Evolutionary conservation across 2,329 filamentous ascomycete genomes (phyloP), one percentile per base, ranked within the genome.

Genomic region (Zasmidium citrigriseum): DNA sequence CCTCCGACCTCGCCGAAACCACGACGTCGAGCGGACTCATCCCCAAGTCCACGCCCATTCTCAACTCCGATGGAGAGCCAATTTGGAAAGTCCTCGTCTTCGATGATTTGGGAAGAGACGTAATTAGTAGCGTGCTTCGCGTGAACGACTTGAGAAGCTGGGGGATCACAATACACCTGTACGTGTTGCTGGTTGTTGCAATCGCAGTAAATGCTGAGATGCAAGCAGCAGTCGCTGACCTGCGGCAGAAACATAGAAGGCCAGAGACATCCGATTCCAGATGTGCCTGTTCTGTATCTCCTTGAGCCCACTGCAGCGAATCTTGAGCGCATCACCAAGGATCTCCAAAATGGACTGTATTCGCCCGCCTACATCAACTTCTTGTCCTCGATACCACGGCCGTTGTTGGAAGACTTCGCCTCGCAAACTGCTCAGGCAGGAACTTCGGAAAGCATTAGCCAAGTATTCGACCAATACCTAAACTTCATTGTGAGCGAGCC

Each of bases 11-110:
- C 57, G 83, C 90, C 59, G 89, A 92, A 58, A 74, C 82, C 41
- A 78, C 84, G 47, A 80, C 84, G 56, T 70, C 76, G 27, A 88
- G 87, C 70, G 87, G 86, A 52, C 76, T 88, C 10, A 78, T 88
- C 55, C 82, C 88, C 55, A 85, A 89, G 21, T 84, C 88, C 38
- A 87, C 88, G n/a, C 89, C 91, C 16, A 89, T 97, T 54, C 80
- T 96, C 61, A 92, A 92, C 67, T 83, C 90, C 48, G 89, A 96
- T 68, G 92, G 93, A 63, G 91, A 96, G 70, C 93, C 93, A 0
- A 93, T 97, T 78, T 98, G 93, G 93, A 98, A 98, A 76, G 90
- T 98, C 5, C 81, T 99, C 53, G 91, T 99, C 10, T 98, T 99
- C 72, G 96, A 99, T 76, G 89, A 93, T 67, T 78, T 89, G 67